Evolutionary conservation across 768 basidiomycete genomes (phyloP).

Genomic region (Tricholoma flavovirens): DNA sequence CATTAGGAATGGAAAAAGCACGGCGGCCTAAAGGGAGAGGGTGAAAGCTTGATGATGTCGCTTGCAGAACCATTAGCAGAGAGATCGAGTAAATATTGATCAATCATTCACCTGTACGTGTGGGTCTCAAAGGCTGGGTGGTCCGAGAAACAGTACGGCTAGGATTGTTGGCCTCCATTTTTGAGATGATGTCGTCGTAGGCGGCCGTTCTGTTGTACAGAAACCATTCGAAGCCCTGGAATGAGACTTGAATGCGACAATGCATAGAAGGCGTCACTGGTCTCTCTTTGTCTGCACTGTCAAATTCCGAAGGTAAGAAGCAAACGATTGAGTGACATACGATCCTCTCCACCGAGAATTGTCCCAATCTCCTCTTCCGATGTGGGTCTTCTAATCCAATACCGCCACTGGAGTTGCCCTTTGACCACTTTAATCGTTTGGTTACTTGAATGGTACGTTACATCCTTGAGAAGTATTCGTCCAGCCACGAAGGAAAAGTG

Average conservation of each 20-base stretch:
- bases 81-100: background rate
- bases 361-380: conserved; percentile 63
- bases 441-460: conserved; percentile 88
- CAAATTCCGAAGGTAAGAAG: conserved; percentile 1
- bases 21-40: conserved; percentile 25
- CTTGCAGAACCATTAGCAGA: conserved; percentile 11
- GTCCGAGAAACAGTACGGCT: conserved; percentile 31
- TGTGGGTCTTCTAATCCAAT: conserved; percentile 83
- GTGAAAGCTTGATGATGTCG: conserved; percentile 23
- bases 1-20: conserved; percentile 28
- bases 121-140: conserved; percentile 33
- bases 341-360: conserved; percentile 44
- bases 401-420: conserved; percentile 86
- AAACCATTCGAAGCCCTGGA: conserved; percentile 91
- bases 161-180: conserved; percentile 48
- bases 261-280: conserved; percentile 37
- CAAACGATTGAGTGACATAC: conserved; percentile 30
- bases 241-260: conserved; percentile 74
- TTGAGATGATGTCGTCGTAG: conserved; percentile 80
- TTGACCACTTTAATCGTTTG: conserved; percentile 82
- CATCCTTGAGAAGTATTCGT: conserved; percentile 80
- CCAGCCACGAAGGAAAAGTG: conserved; percentile 88
- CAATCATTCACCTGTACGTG: conserved; percentile 32
- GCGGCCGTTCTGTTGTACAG: conserved; percentile 87
- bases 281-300: conserved; percentile 21